Percentiles rank a stretch among this genome's conserved stretches.
These are phyloP conservation scores for Globisporangium megalacanthum DNA, from an alignment of 352 stramenopile species.

Conservation along the genomic window DNA sequence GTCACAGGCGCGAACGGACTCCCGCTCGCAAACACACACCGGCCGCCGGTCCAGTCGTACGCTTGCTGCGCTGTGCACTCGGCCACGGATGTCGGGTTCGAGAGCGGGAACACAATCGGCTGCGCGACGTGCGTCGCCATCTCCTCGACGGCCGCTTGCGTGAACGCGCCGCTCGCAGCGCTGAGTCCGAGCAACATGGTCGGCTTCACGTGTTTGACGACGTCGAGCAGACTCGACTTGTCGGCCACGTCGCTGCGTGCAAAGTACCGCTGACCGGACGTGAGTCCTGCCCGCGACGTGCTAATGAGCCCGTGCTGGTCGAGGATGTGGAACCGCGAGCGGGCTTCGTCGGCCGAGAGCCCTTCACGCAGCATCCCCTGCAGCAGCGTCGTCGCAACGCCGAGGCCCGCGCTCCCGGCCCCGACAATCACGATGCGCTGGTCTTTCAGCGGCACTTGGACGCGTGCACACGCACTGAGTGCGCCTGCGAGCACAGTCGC, in stretches of 20 bases:
- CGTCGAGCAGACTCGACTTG: slow-evolving; percentile 71
- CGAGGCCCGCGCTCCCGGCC: slow-evolving; percentile 92
- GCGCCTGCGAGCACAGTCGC: slow-evolving; percentile 91
- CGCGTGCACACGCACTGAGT: slow-evolving; percentile 66
- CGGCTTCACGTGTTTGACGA: slow-evolving; percentile 86
- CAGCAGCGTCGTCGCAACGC: slow-evolving; percentile 88
- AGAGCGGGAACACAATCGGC: slow-evolving; percentile 96
- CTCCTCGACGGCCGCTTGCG: slow-evolving; percentile 64
- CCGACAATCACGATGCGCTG: slow-evolving; percentile 95
- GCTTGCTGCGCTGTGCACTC: slow-evolving; percentile 96
- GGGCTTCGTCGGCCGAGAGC: slow-evolving; percentile 59
- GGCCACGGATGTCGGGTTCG: slow-evolving; percentile 94
- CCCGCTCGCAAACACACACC: slow-evolving; percentile 94
- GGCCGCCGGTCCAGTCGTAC: slow-evolving; percentile 95
- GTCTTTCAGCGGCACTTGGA: slow-evolving; percentile 83
- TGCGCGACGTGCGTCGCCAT: slow-evolving; percentile 87
- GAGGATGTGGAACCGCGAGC: slow-evolving; percentile 71
- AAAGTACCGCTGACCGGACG: slow-evolving; percentile 82
- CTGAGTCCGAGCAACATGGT: slow-evolving; percentile 95
- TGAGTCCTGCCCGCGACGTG: slow-evolving; percentile 37
- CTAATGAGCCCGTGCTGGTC: slow-evolving; percentile 73
- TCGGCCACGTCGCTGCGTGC: slow-evolving; percentile 57
- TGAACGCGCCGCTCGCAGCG: slow-evolving; percentile 86
- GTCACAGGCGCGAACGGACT: slow-evolving; percentile 93
- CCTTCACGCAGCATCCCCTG: slow-evolving; percentile 90